phyloP scores from a whole-genome alignment of 2,329 filamentous ascomycete species.

The Sporothrix protearum region DNA sequence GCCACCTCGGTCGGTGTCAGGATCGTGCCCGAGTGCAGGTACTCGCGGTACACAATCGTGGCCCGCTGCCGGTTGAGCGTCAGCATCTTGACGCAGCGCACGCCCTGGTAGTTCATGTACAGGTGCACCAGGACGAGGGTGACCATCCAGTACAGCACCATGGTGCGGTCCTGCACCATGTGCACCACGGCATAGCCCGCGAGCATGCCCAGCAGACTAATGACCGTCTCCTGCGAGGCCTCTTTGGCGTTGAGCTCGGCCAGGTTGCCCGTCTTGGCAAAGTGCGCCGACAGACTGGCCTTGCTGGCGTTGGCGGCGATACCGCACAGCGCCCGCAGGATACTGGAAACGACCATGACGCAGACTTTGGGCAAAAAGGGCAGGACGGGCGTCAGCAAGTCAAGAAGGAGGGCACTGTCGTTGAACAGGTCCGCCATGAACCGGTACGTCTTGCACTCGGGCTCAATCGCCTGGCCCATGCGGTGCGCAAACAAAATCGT shows the following conservation, averaged over 20 bases:
- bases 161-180: slow-evolving; percentile 63
- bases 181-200: slow-evolving; percentile 78
- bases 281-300: slow-evolving; percentile 86
- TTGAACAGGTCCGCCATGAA: slow-evolving; percentile 87
- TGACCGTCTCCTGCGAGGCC: slow-evolving; percentile 89
- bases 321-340: slow-evolving; percentile 67
- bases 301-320: slow-evolving; percentile 88
- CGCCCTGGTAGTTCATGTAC: slow-evolving; percentile 79
- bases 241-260: slow-evolving; percentile 94
- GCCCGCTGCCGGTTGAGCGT: slow-evolving; percentile 84
- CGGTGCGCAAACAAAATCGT: slow-evolving; percentile 84
- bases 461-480: slow-evolving; percentile 77
- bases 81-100: slow-evolving; percentile 77
- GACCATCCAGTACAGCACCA: slow-evolving; percentile 72
- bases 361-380: slow-evolving; percentile 51
- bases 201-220: slow-evolving; percentile 83
- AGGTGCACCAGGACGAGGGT: slow-evolving; percentile 72
- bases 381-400: slow-evolving; percentile 73
- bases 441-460: slow-evolving; percentile 86
- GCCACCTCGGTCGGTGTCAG: slow-evolving; percentile 65
- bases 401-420: slow-evolving; percentile 79
- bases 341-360: slow-evolving; percentile 49
- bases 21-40: slow-evolving; percentile 49
- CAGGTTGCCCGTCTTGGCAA: slow-evolving; percentile 80
- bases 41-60: slow-evolving; percentile 67